Evolutionary conservation across 2,329 filamentous ascomycete genomes (phyloP).

Genomic region (Fusarium veterinarium): DNA sequence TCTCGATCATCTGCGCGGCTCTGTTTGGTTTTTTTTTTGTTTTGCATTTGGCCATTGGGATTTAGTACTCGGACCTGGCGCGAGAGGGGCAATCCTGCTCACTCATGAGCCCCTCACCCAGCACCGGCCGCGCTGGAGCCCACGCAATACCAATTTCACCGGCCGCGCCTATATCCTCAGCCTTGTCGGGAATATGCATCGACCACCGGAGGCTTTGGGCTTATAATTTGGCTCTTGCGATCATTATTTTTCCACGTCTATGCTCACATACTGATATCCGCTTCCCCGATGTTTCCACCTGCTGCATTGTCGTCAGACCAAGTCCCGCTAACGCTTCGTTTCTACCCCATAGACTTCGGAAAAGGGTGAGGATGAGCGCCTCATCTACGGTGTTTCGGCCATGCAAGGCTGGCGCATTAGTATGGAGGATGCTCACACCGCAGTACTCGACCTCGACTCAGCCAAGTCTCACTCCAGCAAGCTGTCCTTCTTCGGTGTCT

Average conservation of each 20-base stretch:
- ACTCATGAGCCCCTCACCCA: slow-evolving; percentile 41
- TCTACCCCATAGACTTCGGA: slow-evolving; percentile 76
- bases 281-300: slow-evolving; percentile 32
- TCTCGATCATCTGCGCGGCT: slow-evolving; percentile 4
- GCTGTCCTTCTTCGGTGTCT: slow-evolving; percentile 97
- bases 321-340: slow-evolving; percentile 42
- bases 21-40: not conserved
- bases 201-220: not conserved
- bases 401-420: slow-evolving; percentile 99
- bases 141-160: slow-evolving; percentile 6
- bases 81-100: slow-evolving; percentile 38
- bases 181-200: not conserved
- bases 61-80: slow-evolving; percentile 20
- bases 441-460: slow-evolving; percentile 82
- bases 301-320: slow-evolving; percentile 18
- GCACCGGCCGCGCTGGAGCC: slow-evolving; percentile 20
- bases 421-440: slow-evolving; percentile 97
- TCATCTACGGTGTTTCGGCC: slow-evolving; percentile 93
- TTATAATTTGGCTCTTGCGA: not conserved
- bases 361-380: slow-evolving; percentile 90
- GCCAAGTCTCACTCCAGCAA: slow-evolving; percentile 76
- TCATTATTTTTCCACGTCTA: not conserved
- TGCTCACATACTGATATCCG: slow-evolving; percentile 14
- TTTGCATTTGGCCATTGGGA: slow-evolving; percentile 23
- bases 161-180: slow-evolving; percentile 23